Evolutionary conservation across 805 yeast species (phyloP).

Genomic region (Torulaspora franciscae): DNA sequence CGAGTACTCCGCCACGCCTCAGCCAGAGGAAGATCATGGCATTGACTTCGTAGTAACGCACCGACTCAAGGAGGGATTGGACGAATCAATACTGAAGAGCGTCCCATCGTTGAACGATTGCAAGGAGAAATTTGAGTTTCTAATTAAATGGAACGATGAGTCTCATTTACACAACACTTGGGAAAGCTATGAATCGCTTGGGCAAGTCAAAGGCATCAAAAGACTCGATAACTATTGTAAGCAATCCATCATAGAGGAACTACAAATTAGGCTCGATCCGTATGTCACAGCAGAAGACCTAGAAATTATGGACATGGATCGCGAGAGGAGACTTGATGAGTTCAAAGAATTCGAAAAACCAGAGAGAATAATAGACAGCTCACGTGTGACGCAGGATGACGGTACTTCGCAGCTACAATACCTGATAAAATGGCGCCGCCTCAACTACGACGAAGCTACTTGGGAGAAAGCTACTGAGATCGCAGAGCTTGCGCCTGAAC

Average conservation of each 20-base stretch:
- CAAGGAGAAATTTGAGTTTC: slow-evolving; percentile 53
- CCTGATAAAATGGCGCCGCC: slow-evolving; percentile 87
- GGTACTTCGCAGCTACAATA: slow-evolving; percentile 66
- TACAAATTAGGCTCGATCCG: slow-evolving; percentile 73
- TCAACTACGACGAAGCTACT: slow-evolving; percentile 91
- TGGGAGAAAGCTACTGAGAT: slow-evolving; percentile 93
- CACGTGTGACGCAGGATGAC: slow-evolving; percentile 56
- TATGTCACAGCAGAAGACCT: slow-evolving; percentile 83
- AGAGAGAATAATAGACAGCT: slow-evolving; percentile 84
- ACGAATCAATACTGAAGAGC: slow-evolving; percentile 27
- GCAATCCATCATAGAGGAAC: slow-evolving; percentile 66
- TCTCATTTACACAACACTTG: slow-evolving; percentile 95
- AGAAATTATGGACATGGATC: slow-evolving; percentile 88
- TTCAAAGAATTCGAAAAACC: slow-evolving; percentile 77
- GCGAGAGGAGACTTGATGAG: slow-evolving; percentile 78
- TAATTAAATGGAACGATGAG: slow-evolving; percentile 79
- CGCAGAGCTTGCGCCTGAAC: slow-evolving; percentile 76
- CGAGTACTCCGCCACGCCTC: slow-evolving; percentile 30
- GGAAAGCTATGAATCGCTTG: slow-evolving; percentile 62
- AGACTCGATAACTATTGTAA: slow-evolving; percentile 86
- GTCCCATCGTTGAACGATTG: slow-evolving; percentile 46
- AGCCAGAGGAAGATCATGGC: slow-evolving; percentile 35
- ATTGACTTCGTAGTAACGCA: slow-evolving; percentile 31
- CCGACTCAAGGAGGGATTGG: slow-evolving; percentile 24
- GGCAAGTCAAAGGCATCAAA: slow-evolving; percentile 64